Conservation (phyloP, 129 eudicot species). For the Flaveria ramosissima region DNA sequence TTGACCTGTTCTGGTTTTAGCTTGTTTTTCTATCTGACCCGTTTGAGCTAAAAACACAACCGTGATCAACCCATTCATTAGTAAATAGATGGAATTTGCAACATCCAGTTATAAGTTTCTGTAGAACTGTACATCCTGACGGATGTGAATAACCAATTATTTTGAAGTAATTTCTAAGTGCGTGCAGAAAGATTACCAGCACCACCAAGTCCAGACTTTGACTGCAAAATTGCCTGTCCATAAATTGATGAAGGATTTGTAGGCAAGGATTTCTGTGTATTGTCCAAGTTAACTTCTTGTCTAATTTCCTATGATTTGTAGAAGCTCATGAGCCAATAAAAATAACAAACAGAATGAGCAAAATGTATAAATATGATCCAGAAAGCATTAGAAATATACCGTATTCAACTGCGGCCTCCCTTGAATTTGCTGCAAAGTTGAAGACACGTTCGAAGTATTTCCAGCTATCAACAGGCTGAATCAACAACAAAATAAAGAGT, state of each 20-base stretch:
- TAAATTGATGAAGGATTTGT: conserved; percentile 90
- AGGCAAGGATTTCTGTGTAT: conserved; percentile 74
- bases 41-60: not conserved
- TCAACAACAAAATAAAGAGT: conserved; percentile 43
- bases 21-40: not conserved
- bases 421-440: conserved; percentile 88
- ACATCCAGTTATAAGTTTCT: not conserved
- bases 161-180: not conserved
- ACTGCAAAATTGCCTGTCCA: conserved; percentile 95
- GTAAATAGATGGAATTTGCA: not conserved
- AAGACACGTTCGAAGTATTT: conserved; percentile 68
- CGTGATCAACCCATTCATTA: not conserved
- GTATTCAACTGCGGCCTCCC: conserved; percentile 70
- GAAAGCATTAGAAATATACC: conserved; percentile 41
- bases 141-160: not conserved
- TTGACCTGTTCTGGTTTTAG: not conserved
- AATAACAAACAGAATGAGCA: conserved; percentile 15
- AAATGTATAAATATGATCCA: not conserved
- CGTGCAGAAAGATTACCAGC: conserved; percentile 54
- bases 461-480: conserved; percentile 88
- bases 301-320: conserved; percentile 65
- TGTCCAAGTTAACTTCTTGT: conserved; percentile 75
- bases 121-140: not conserved
- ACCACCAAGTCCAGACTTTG: conserved; percentile 89
- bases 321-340: not conserved